Conservation (phyloP, 208 protist genomes). For the Angomonas deanei region DNA sequence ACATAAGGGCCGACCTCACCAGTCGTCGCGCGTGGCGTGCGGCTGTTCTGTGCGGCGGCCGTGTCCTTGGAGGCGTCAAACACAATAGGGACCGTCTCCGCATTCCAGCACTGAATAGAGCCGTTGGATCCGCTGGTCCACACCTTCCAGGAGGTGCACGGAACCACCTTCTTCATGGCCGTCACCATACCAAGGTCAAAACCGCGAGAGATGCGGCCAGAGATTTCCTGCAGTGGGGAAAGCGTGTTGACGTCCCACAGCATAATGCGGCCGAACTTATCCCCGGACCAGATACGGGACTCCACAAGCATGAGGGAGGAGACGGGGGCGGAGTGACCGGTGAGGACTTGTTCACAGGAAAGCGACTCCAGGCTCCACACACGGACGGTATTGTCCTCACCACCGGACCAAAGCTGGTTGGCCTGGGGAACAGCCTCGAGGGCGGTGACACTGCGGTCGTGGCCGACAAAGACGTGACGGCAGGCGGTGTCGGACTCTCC, state of each 20-base stretch:
- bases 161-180: conserved; percentile 55
- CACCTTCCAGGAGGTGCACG: conserved; percentile 54
- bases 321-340: conserved; percentile 60
- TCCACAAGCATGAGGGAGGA: conserved; percentile 45
- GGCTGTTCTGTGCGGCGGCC: background rate
- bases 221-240: conserved; percentile 56
- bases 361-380: conserved; percentile 76
- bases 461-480: conserved; percentile 54
- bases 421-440: conserved; percentile 42
- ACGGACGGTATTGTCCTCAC: conserved; percentile 73
- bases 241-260: conserved; percentile 81
- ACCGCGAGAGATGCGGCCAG: conserved; percentile 27
- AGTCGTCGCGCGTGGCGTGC: background rate
- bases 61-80: conserved; percentile 24
- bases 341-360: conserved; percentile 36
- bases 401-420: conserved; percentile 79
- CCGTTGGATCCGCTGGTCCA: conserved; percentile 65
- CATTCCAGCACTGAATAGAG: conserved; percentile 82
- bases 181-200: conserved; percentile 32
- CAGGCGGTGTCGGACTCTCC: conserved; percentile 14
- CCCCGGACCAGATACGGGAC: conserved; percentile 79
- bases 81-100: conserved; percentile 63
- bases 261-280: conserved; percentile 70
- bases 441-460: conserved; percentile 29
- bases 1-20: background rate